phyloP scores from a whole-genome alignment of 139 green algal species.

The Chlamydomonas asymmetrica region DNA sequence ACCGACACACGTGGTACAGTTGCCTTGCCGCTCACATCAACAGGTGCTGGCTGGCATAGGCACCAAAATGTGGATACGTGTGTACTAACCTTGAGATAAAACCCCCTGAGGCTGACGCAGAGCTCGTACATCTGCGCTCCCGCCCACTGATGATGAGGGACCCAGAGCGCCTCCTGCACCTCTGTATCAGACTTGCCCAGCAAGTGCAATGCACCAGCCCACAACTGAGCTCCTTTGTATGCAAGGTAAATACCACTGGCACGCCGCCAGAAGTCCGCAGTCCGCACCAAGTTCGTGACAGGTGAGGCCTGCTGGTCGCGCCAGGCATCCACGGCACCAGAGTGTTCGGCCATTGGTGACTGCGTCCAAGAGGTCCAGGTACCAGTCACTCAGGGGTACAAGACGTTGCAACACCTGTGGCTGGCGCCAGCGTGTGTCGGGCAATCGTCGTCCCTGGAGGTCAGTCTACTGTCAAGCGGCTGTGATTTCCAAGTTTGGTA shows the following conservation, averaged over 20 bases:
- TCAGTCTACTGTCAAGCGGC: too few species aligned
- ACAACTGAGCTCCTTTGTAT: slow-evolving; percentile 79
- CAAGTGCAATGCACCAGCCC: slow-evolving; percentile 28
- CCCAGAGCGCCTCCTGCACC: slow-evolving; percentile 69
- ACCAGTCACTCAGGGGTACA: too few species aligned
- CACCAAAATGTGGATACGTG: too few species aligned
- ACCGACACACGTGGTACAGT: too few species aligned
- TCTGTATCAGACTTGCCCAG: slow-evolving; percentile 38
- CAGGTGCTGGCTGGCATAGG: too few species aligned
- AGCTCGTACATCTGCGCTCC: slow-evolving; percentile 82
- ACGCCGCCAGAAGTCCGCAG: slow-evolving; percentile 76
- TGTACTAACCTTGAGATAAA: slow-evolving; percentile 89
- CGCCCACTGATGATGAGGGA: slow-evolving; percentile 69
- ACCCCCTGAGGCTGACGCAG: slow-evolving; percentile 80
- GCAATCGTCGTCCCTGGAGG: background rate
- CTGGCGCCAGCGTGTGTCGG: background rate
- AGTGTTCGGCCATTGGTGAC: too few species aligned
- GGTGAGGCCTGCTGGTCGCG: too few species aligned
- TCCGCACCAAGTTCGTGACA: slow-evolving; percentile 42
- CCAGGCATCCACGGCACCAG: too few species aligned
- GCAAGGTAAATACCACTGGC: slow-evolving; percentile 70
- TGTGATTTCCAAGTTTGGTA: too few species aligned
- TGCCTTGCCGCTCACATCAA: too few species aligned
- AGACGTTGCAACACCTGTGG: too few species aligned
- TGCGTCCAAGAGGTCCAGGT: too few species aligned